phyloP scores from a whole-genome alignment of 2,329 filamentous ascomycete species.

The Pyricularia sp. region DNA sequence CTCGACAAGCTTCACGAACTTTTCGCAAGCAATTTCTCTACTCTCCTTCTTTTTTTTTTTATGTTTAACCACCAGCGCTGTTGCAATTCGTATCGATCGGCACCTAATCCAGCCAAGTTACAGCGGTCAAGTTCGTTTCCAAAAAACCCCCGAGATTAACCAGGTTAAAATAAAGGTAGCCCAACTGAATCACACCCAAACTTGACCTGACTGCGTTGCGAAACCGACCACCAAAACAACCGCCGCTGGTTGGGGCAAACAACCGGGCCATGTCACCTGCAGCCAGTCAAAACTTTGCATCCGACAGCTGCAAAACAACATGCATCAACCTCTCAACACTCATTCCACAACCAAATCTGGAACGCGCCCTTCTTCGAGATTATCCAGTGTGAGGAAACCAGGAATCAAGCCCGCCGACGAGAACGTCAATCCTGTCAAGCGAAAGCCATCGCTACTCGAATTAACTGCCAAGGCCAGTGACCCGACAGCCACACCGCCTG shows the following conservation, averaged over 20 bases:
- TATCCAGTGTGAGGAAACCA: neutral
- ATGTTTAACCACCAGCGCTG: neutral
- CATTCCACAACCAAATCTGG: neutral
- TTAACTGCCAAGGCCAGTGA: slow-evolving; percentile 1
- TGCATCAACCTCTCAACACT: slow-evolving; percentile 5
- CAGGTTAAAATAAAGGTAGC: neutral
- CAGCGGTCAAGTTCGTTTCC: neutral
- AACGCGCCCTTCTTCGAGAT: slow-evolving; percentile 1
- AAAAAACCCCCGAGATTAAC: slow-evolving; percentile 5
- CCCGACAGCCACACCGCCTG: slow-evolving; percentile 1
- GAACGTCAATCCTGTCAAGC: slow-evolving; percentile 1
- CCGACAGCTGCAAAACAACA: slow-evolving; percentile 5
- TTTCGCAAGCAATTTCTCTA: neutral
- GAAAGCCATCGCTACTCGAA: neutral
- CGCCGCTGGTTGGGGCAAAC: neutral
- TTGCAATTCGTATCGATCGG: neutral
- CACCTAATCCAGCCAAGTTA: neutral
- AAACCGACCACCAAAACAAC: neutral
- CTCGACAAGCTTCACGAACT: neutral
- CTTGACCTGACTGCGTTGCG: neutral
- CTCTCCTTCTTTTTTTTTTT: neutral
- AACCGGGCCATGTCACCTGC: slow-evolving; percentile 3
- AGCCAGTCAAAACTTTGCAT: slow-evolving; percentile 4
- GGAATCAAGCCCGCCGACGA: neutral
- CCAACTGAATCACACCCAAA: neutral